Base-by-base conservation (phyloP, 108 stramenopile species). In the Cyclotella distinguenda region DNA sequence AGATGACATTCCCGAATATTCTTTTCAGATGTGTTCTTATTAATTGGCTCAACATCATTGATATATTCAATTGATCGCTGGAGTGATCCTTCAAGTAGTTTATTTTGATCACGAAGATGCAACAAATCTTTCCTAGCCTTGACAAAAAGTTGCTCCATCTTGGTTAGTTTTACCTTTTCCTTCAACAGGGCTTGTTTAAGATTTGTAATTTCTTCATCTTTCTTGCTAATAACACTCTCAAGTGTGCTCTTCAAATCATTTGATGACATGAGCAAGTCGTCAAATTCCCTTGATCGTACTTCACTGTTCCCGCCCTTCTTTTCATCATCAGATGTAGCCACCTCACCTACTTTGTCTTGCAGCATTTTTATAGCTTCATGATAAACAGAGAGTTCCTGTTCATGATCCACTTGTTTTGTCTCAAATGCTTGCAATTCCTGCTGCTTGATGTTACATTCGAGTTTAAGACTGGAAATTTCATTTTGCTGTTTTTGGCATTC, bases 291-390 rank as follows among this genome's bases (percentile, higher is more conserved):
- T 43, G 15, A 26, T 9, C 26, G 16, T 62, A 18, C 26, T 34
- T 1, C 6, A 10, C 35, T 48, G 28, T 1, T 1, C 18, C 60
- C 9, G n/a, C 21, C 12, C 27, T 38, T 6, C 18, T 40, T 11
- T 64, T 26, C 1, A 2, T 39, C 36, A 21, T 64, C 27, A 30
- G 6, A 11, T 45, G 3, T 7, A 15, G 25, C n/a, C 9, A 13
- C 60, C 25, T 64, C 26, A 26, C 56, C 67, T 15, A 68, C 35
- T 47, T 68, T 67, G n/a, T 76, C 43, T 51, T 68, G 74, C 9
- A 76, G 48, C 53, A 67, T 62, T 33, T 64, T 62, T 34, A 76
- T 68, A 13, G 74, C 66, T 19, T 76, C 74, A 39, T 76, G 53
- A 18, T 76, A 76, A 15, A 76, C 66, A 33, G 28, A 44, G 19